These are phyloP conservation scores for rapeseed (Brassica napus) DNA, from an alignment of 345 rosid species.

Conservation along the genomic window Da-Ae NC_063436.1:36332001-36332500, in stretches of 20 bases:
- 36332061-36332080: conserved; percentile 38
- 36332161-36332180: conserved; percentile 35
- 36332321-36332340: conserved; percentile 44
- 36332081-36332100: conserved; percentile 54
- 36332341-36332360: conserved; percentile 35
- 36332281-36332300: conserved; percentile 36
- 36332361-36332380: conserved; percentile 38
- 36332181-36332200: conserved; percentile 4
- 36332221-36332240: conserved; percentile 33
- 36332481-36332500: conserved; percentile 38
- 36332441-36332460: conserved; percentile 48
- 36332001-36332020: conserved; percentile 28
- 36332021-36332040: conserved; percentile 46
- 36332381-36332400: conserved; percentile 46
- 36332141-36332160: conserved; percentile 41
- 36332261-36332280: conserved; percentile 29
- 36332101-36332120: conserved; percentile 6
- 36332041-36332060: conserved; percentile 12
- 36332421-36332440: conserved; percentile 35
- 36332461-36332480: conserved; percentile 39
- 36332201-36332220: conserved; percentile 10
- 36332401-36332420: conserved; percentile 49
- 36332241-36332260: conserved; percentile 39
- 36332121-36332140: conserved; percentile 51
- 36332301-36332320: conserved; percentile 24